A percentile compares a stretch with the other conserved stretches of the same genome.
These are phyloP conservation scores for Leccinum obscurum DNA, from an alignment of 768 basidiomycete genomes.

Conservation along the genomic window DNA sequence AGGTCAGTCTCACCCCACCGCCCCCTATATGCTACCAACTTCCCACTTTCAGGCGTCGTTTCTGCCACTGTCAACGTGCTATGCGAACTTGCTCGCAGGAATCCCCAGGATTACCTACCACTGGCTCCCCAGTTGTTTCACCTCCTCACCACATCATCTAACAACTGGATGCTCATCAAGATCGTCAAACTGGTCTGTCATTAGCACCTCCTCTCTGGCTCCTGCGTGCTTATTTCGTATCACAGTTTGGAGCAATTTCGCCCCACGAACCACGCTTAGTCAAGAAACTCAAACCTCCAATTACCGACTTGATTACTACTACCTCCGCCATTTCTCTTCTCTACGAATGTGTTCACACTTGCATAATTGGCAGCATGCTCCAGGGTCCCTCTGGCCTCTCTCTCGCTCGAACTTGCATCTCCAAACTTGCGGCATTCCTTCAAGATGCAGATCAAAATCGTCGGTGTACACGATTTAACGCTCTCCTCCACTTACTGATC, in stretches of 20 bases:
- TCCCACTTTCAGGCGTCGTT: slow-evolving; percentile 67
- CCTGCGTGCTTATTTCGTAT: neutral
- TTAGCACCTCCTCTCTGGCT: neutral
- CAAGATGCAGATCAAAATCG: slow-evolving; percentile 94
- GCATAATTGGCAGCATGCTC: slow-evolving; percentile 96
- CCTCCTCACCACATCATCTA: slow-evolving; percentile 87
- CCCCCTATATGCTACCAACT: neutral
- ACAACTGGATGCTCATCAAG: slow-evolving; percentile 99
- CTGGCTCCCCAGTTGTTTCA: slow-evolving; percentile 93
- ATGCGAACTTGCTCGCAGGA: slow-evolving; percentile 84
- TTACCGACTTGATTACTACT: slow-evolving; percentile 93
- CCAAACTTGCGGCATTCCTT: slow-evolving; percentile 90
- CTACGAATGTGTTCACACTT: slow-evolving; percentile 98
- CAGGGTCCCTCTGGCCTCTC: slow-evolving; percentile 73
- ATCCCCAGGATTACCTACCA: slow-evolving; percentile 77
- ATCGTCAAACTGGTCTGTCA: slow-evolving; percentile 85
- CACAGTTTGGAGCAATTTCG: slow-evolving; percentile 88
- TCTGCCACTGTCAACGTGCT: slow-evolving; percentile 92
- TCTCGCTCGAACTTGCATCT: slow-evolving; percentile 85
- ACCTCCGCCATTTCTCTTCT: slow-evolving; percentile 94
- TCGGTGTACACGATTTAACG: slow-evolving; percentile 45
- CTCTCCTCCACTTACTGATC: slow-evolving; percentile 17
- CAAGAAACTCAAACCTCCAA: slow-evolving; percentile 90
- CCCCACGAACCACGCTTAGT: slow-evolving; percentile 93
- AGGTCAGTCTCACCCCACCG: slow-evolving; percentile 38